Percentiles rank a stretch among this genome's conserved stretches.
Conservation (phyloP, 352 stramenopile species). For the Halophytophthora polymorphica region DNA sequence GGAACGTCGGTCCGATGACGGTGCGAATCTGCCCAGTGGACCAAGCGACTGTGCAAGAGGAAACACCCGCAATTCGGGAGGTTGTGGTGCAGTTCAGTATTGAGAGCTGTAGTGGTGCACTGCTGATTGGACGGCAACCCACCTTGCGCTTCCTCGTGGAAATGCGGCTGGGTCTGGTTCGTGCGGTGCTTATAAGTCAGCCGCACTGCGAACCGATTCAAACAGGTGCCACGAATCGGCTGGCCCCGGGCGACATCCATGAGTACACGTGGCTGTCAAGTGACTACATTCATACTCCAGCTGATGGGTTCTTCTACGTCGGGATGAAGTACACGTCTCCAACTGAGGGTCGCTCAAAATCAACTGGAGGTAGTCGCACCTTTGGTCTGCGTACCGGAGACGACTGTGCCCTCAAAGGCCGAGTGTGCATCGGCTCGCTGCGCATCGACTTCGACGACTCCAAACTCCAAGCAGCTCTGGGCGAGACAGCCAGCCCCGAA, state of each 20-base stretch:
- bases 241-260: slow-evolving; percentile 1
- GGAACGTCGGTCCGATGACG: slow-evolving; percentile 44
- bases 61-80: slow-evolving; percentile 8
- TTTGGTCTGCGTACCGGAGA: slow-evolving; percentile 21
- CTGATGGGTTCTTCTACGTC: slow-evolving; percentile 72
- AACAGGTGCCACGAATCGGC: slow-evolving; percentile 1
- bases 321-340: slow-evolving; percentile 54
- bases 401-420: slow-evolving; percentile 53
- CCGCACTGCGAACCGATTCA: background rate
- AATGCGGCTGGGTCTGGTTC: slow-evolving; percentile 48
- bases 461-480: slow-evolving; percentile 31
- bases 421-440: slow-evolving; percentile 52
- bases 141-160: slow-evolving; percentile 49
- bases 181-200: slow-evolving; percentile 35
- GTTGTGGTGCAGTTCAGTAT: slow-evolving; percentile 42
- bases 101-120: slow-evolving; percentile 43
- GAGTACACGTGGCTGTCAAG: slow-evolving; percentile 52
- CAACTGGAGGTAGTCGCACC: too few species aligned
- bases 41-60: slow-evolving; percentile 4
- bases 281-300: slow-evolving; percentile 59
- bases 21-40: slow-evolving; percentile 35
- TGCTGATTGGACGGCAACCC: slow-evolving; percentile 31
- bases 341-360: slow-evolving; percentile 9
- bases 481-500: slow-evolving; percentile 11
- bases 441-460: slow-evolving; percentile 64